These are phyloP conservation scores for Aspergillus panamensis DNA, from an alignment of 495 filamentous ascomycete species.

Conservation along the genomic window DNA sequence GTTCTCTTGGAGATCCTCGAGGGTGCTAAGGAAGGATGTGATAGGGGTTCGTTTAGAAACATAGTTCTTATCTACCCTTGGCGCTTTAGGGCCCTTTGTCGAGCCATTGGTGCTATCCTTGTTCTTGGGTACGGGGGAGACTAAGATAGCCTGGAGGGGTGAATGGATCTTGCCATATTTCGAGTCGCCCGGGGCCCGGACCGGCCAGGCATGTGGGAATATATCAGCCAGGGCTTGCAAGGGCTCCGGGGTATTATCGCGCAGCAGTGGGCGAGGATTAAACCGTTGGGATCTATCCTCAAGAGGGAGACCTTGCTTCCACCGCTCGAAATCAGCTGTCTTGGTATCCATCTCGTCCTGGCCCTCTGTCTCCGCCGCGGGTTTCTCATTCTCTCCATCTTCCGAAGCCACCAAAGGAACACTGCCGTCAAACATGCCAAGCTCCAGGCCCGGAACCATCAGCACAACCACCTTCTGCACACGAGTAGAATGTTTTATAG, in stretches of 20 bases:
- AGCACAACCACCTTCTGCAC: conserved; percentile 85
- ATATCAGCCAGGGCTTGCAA: conserved; percentile 73
- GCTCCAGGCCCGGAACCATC: conserved; percentile 89
- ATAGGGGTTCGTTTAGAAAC: conserved; percentile 71
- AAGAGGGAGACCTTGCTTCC: conserved; percentile 44
- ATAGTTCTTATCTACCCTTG: conserved; percentile 57
- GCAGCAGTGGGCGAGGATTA: conserved; percentile 64
- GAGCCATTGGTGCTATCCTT: conserved; percentile 48
- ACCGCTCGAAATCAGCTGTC: conserved; percentile 36
- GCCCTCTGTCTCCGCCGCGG: conserved; percentile 12
- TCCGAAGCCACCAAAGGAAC: conserved; percentile 49
- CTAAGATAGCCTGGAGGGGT: conserved; percentile 74
- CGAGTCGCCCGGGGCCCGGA: conserved; percentile 79
- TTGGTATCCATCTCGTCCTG: conserved; percentile 22
- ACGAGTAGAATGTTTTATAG: conserved; percentile 67
- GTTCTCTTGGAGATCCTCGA: conserved; percentile 73
- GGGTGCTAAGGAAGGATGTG: conserved; percentile 66
- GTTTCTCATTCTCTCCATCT: conserved; percentile 18
- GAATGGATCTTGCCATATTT: conserved; percentile 77
- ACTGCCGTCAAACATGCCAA: conserved; percentile 78
- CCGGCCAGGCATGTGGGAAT: conserved; percentile 85
- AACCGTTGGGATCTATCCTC: conserved; percentile 53
- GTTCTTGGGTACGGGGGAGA: conserved; percentile 61
- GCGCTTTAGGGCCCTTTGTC: conserved; percentile 52
- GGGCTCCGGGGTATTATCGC: conserved; percentile 56